Evolutionary conservation across 1,284 basidiomycete genomes (phyloP).

Genomic region (Sporisorium exsertum): DNA sequence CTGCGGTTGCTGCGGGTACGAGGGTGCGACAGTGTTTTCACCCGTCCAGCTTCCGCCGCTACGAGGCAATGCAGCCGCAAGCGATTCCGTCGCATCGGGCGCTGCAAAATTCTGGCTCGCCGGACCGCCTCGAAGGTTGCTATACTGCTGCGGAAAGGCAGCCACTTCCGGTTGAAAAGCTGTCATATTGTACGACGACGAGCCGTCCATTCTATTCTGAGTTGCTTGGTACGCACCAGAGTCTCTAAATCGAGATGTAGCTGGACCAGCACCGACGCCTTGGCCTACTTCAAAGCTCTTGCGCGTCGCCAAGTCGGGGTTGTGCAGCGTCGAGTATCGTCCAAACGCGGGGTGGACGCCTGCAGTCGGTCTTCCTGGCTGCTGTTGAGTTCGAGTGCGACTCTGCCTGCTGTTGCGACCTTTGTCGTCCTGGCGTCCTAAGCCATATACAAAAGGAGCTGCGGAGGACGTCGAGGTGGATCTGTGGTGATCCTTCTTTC

Average conservation of each 20-base stretch:
- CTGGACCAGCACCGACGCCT: not conserved
- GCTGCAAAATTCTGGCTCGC: not conserved
- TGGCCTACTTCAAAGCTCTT: slow-evolving; percentile 19
- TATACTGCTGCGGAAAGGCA: slow-evolving; percentile 1
- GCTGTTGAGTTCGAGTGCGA: not conserved
- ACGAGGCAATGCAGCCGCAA: slow-evolving; percentile 24
- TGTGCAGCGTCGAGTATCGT: slow-evolving; percentile 10
- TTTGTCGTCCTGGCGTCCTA: not conserved
- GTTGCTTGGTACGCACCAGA: not conserved
- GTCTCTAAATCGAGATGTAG: not conserved
- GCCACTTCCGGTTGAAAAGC: slow-evolving; percentile 5
- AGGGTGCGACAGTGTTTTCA: not conserved
- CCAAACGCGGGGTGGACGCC: not conserved
- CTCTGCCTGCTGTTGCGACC: not conserved
- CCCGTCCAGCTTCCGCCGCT: not conserved
- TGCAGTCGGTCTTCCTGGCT: not conserved
- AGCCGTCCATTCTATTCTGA: not conserved
- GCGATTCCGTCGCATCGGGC: slow-evolving; percentile 22
- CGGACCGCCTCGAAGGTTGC: not conserved
- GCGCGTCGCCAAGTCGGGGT: slow-evolving; percentile 4
- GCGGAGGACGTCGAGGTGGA: slow-evolving; percentile 1
- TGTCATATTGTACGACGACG: slow-evolving; percentile 4
- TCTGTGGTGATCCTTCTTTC: slow-evolving; percentile 34
- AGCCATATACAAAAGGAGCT: not conserved
- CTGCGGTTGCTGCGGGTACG: not conserved